phyloP scores from a whole-genome alignment of 2,329 filamentous ascomycete species.

The Calonectria fujianensis region DNA sequence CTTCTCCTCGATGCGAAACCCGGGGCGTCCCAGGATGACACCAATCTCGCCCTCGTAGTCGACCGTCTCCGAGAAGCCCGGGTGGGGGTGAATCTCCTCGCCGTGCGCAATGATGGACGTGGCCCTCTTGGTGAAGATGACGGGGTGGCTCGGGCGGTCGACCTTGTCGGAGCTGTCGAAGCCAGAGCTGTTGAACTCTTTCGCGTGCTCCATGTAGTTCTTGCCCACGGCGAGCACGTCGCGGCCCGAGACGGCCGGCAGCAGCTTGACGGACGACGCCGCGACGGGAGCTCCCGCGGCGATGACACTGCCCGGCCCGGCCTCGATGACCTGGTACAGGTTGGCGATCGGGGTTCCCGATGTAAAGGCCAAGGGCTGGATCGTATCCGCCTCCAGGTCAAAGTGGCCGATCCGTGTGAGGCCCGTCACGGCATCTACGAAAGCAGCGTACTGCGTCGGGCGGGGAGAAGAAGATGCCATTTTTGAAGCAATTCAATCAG shows the following conservation, averaged over 20 bases:
- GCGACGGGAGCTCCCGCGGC: constrained; percentile 49
- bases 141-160: constrained; percentile 71
- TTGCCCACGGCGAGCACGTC: constrained; percentile 75
- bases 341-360: constrained; percentile 68
- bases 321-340: constrained; percentile 72
- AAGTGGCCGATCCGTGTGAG: constrained; percentile 43
- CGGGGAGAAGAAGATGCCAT: neutral
- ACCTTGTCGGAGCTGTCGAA: constrained; percentile 73
- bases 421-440: constrained; percentile 36
- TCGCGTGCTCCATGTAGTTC: constrained; percentile 75
- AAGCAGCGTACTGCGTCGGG: constrained; percentile 43
- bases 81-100: constrained; percentile 67
- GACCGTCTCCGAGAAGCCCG: constrained; percentile 67
- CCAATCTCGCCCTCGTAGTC: constrained; percentile 76
- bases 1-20: constrained; percentile 63
- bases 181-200: constrained; percentile 73
- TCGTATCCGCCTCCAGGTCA: constrained; percentile 32
- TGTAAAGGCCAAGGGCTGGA: constrained; percentile 66
- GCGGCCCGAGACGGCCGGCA: constrained; percentile 67
- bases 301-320: constrained; percentile 63
- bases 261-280: constrained; percentile 62
- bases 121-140: constrained; percentile 73
- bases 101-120: constrained; percentile 71
- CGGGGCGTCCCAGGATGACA: constrained; percentile 72
- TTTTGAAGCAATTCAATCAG: neutral